Percentiles rank a stretch among this genome's conserved stretches.
Conservation (phyloP, 192 early-diverging fungal species). For the Podila verticillata region DNA sequence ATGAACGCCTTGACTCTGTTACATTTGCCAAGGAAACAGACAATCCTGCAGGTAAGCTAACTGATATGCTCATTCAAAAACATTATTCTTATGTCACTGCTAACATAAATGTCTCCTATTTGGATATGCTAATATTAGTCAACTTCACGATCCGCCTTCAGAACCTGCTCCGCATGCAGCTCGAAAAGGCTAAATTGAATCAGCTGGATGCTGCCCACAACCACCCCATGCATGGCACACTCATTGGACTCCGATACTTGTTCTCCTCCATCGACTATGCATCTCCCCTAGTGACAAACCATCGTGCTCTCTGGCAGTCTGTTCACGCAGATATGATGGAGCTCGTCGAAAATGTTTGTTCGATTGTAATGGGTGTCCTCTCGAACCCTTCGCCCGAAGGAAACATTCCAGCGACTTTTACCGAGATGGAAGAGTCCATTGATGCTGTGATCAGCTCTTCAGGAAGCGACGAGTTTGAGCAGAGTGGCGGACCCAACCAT, state of each 20-base stretch:
- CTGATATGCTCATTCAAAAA: neutral
- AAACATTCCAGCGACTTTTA: constrained; percentile 83
- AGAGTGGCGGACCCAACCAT: constrained; percentile 68
- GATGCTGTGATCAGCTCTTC: constrained; percentile 57
- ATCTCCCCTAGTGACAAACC: constrained; percentile 49
- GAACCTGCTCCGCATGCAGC: constrained; percentile 58
- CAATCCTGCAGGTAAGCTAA: constrained; percentile 28
- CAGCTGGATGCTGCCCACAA: constrained; percentile 61
- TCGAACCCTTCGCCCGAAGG: constrained; percentile 90
- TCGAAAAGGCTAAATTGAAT: constrained; percentile 56
- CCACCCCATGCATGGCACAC: constrained; percentile 65
- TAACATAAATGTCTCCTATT: neutral
- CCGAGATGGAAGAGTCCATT: constrained; percentile 71
- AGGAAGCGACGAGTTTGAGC: constrained; percentile 54
- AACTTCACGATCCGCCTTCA: constrained; percentile 64
- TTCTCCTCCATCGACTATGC: constrained; percentile 69
- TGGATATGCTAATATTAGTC: constrained; percentile 30
- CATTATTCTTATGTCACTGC: neutral
- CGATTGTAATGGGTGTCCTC: constrained; percentile 73
- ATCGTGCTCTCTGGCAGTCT: constrained; percentile 59
- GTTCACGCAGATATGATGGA: constrained; percentile 57
- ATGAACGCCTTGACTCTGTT: constrained; percentile 21
- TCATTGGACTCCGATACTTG: constrained; percentile 66
- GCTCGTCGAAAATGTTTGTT: constrained; percentile 64
- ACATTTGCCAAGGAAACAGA: constrained; percentile 15